Percentiles rank a stretch among this genome's conserved stretches.
These are phyloP conservation scores for Yarrowia sp. DNA, from an alignment of 805 yeast species.

Conservation along the genomic window DNA sequence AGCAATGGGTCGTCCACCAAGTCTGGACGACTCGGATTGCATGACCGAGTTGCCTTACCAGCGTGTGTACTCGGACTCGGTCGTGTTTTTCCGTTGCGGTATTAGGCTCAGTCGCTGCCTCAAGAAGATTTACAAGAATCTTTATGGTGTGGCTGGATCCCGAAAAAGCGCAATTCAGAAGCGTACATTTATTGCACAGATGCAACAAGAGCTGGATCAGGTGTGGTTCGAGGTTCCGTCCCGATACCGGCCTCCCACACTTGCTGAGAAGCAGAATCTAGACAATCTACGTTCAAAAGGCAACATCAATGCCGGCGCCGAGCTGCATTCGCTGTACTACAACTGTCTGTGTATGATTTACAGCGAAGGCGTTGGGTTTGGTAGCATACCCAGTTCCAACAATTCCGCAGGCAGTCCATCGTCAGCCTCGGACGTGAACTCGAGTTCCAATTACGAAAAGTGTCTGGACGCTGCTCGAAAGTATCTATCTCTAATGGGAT, in stretches of 20 bases:
- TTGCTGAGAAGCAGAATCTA: slow-evolving; percentile 7
- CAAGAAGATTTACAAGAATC: slow-evolving; percentile 2
- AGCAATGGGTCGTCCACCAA: slow-evolving; percentile 6
- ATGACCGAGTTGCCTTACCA: slow-evolving; percentile 14
- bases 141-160: background rate
- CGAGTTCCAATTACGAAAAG: background rate
- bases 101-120: background rate
- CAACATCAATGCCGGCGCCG: slow-evolving; percentile 11
- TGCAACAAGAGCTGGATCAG: slow-evolving; percentile 19
- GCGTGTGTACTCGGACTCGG: slow-evolving; percentile 1
- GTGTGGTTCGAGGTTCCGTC: slow-evolving; percentile 12
- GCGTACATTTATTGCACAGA: background rate
- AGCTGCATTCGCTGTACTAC: slow-evolving; percentile 10
- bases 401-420: slow-evolving; percentile 5
- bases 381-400: slow-evolving; percentile 1
- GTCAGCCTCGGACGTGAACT: background rate
- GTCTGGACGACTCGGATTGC: slow-evolving; percentile 8
- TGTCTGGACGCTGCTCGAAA: slow-evolving; percentile 10
- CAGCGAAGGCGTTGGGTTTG: background rate
- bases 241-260: slow-evolving; percentile 4
- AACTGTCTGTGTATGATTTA: slow-evolving; percentile 19
- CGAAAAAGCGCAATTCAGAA: slow-evolving; percentile 16
- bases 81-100: slow-evolving; percentile 1
- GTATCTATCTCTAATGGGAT: background rate
- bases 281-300: slow-evolving; percentile 20